phyloP scores from a whole-genome alignment of 805 yeast species.

The Cyberlindnera petersonii region DNA sequence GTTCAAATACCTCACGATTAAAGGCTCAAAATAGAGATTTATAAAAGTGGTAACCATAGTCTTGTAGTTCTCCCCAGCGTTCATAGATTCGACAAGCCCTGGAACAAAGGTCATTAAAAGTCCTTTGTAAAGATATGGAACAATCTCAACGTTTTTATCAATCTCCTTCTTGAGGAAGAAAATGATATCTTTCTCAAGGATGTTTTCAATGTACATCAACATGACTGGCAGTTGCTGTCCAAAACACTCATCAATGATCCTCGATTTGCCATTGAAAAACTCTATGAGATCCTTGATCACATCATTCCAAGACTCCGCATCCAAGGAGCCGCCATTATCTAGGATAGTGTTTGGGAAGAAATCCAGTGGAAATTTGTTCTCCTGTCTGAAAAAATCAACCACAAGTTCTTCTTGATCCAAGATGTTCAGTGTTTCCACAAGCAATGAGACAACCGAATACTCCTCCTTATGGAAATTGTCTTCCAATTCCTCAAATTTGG shows the following conservation, averaged over 20 bases:
- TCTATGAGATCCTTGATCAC: slow-evolving; percentile 27
- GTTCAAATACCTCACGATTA: slow-evolving; percentile 31
- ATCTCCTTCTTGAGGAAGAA: slow-evolving; percentile 25
- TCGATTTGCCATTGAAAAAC: slow-evolving; percentile 34
- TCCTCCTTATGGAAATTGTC: slow-evolving; percentile 19
- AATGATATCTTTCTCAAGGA: slow-evolving; percentile 35
- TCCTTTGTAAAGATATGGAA: slow-evolving; percentile 32
- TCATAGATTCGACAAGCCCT: slow-evolving; percentile 34
- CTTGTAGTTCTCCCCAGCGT: slow-evolving; percentile 34
- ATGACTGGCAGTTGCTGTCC: slow-evolving; percentile 37
- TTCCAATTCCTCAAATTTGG: slow-evolving; percentile 21
- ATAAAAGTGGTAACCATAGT: slow-evolving; percentile 30
- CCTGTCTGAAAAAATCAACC: slow-evolving; percentile 38
- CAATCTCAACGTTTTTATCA: slow-evolving; percentile 24
- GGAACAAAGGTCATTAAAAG: slow-evolving; percentile 31
- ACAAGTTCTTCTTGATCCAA: slow-evolving; percentile 35
- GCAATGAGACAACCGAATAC: slow-evolving; percentile 20
- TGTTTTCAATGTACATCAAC: slow-evolving; percentile 34
- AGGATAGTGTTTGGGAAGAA: slow-evolving; percentile 28
- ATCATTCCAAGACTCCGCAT: slow-evolving; percentile 22
- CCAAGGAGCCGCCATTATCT: slow-evolving; percentile 23
- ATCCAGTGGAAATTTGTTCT: slow-evolving; percentile 31
- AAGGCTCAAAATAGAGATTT: slow-evolving; percentile 36
- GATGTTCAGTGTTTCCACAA: slow-evolving; percentile 26
- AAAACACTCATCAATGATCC: slow-evolving; percentile 36